Evolutionary conservation across 495 filamentous ascomycete genomes (phyloP).

Genomic region (Hyphodiscus hymeniophilus): DNA sequence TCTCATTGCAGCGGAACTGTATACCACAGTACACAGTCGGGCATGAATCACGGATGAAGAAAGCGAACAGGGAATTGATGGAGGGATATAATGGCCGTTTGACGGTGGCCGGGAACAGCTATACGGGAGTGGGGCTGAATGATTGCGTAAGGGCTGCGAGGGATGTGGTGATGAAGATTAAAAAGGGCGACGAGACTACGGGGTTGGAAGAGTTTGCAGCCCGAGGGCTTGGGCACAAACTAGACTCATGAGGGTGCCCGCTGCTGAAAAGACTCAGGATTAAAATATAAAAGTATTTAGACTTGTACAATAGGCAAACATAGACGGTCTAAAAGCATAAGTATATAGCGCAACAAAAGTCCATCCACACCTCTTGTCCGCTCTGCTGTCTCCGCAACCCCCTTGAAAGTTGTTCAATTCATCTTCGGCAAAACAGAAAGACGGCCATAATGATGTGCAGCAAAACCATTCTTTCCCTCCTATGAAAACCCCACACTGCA

Average conservation of each 20-base stretch:
- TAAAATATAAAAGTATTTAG: background rate
- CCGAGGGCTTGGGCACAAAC: background rate
- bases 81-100: constrained; percentile 53
- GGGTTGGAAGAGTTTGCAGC: constrained; percentile 10
- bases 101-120: constrained; percentile 73
- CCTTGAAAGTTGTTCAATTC: too few relatives aligned
- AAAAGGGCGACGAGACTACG: constrained; percentile 2
- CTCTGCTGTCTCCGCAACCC: too few relatives aligned
- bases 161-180: constrained; percentile 15
- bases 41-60: constrained; percentile 55
- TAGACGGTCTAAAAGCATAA: too few relatives aligned
- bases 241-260: background rate
- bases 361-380: too few relatives aligned
- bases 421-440: too few relatives aligned
- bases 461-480: too few relatives aligned
- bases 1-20: constrained; percentile 62
- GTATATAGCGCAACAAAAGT: too few relatives aligned
- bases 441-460: too few relatives aligned
- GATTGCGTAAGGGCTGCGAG: constrained; percentile 20
- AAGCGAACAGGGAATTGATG: constrained; percentile 46
- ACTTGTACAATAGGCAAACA: background rate
- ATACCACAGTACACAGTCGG: constrained; percentile 86
- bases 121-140: constrained; percentile 33
- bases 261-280: background rate
- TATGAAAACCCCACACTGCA: too few relatives aligned